Conservation (phyloP, 306 rosid species). For the Begonia masoniana region DNA sequence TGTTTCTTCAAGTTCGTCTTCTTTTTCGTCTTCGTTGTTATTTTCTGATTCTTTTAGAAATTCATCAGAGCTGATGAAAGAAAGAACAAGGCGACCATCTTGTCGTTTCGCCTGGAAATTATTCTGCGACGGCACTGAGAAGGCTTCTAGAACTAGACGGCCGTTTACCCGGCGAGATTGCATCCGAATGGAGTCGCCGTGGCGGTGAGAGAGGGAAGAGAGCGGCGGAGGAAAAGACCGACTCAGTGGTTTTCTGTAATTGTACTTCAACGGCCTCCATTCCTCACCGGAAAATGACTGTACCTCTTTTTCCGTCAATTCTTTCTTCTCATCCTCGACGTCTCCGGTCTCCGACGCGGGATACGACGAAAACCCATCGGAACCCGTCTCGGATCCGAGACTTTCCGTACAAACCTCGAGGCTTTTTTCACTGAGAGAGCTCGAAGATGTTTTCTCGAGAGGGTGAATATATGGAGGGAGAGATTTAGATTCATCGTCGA, state of each 20-base stretch:
- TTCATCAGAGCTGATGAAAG: not conserved
- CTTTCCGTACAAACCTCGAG: conserved; percentile 76
- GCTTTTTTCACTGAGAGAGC: conserved; percentile 44
- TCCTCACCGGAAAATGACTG: conserved; percentile 12
- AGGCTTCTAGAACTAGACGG: conserved; percentile 8
- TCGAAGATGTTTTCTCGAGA: conserved; percentile 45
- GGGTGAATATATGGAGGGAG: conserved; percentile 70
- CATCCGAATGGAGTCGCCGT: conserved; percentile 4
- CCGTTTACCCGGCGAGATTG: conserved; percentile 10
- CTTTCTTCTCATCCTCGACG: not conserved
- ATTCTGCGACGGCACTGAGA: conserved; percentile 5
- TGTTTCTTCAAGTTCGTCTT: not conserved
- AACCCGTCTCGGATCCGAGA: conserved; percentile 91
- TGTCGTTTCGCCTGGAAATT: conserved; percentile 5
- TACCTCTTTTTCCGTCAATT: conserved; percentile 4
- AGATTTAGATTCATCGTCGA: conserved; percentile 17
- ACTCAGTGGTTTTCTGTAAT: not conserved
- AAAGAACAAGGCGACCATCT: conserved; percentile 13
- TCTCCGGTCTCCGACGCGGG: conserved; percentile 32
- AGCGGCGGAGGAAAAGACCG: conserved; percentile 10
- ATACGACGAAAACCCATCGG: conserved; percentile 49
- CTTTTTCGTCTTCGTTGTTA: not conserved
- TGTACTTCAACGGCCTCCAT: conserved; percentile 12
- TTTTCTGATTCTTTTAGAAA: not conserved
- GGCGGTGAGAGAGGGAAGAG: conserved; percentile 2